A percentile compares a stretch with the other conserved stretches of the same genome.
Conservation (phyloP, 352 stramenopile species). For the Phytophthora tentaculata region DNA sequence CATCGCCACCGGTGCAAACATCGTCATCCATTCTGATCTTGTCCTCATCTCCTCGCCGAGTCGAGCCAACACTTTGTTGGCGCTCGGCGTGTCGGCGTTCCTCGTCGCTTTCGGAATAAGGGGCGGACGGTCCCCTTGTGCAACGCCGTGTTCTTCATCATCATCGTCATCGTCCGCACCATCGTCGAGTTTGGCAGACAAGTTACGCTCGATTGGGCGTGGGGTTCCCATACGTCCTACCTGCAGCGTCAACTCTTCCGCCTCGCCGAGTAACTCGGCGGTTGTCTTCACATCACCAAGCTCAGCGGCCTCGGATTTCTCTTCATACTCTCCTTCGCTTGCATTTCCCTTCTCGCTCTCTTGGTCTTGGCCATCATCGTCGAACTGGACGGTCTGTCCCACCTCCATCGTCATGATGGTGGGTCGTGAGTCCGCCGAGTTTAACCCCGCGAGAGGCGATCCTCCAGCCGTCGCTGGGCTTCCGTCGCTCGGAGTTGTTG, state of each 20-base stretch:
- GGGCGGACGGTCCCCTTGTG: constrained; percentile 5
- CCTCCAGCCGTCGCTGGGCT: neutral
- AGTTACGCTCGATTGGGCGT: constrained; percentile 7
- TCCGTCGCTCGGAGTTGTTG: neutral
- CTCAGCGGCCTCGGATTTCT: neutral
- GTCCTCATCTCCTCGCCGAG: constrained; percentile 4
- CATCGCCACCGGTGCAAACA: neutral
- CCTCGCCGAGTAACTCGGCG: neutral
- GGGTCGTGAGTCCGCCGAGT: neutral
- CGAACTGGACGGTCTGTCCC: neutral
- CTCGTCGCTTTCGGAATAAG: neutral
- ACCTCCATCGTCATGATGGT: no score
- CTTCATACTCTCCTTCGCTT: neutral
- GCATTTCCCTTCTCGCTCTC: neutral
- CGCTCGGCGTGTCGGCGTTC: constrained; percentile 2
- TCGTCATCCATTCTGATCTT: neutral
- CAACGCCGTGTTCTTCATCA: constrained; percentile 11
- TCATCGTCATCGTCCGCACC: neutral
- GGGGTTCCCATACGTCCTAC: constrained; percentile 2
- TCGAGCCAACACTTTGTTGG: neutral
- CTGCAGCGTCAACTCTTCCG: constrained; percentile 2
- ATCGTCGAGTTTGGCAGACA: constrained; percentile 1
- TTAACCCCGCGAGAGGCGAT: neutral
- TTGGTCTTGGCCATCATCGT: neutral
- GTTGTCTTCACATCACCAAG: neutral